Evolutionary conservation across 768 basidiomycete genomes (phyloP).

Genomic region (Pisolithus orientalis): DNA sequence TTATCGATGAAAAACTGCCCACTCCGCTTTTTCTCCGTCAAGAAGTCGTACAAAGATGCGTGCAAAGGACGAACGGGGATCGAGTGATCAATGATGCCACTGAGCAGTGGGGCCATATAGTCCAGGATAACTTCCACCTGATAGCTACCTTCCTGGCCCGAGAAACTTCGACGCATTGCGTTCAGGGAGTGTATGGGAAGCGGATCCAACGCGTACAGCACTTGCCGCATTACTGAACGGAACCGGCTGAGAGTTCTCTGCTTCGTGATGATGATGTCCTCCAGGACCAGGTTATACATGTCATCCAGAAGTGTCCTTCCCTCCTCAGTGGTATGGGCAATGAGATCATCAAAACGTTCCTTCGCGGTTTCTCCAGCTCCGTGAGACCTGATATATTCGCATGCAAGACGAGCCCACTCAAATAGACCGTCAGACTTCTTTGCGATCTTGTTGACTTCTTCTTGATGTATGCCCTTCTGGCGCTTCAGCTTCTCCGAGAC

Average conservation of each 20-base stretch:
- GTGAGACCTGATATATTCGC: background rate
- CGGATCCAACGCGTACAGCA: background rate
- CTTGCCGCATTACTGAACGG: conserved; percentile 1
- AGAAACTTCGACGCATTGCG: background rate
- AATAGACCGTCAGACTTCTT: background rate
- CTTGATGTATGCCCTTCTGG: background rate
- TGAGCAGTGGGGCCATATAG: conserved; percentile 4
- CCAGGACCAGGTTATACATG: background rate
- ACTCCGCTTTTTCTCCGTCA: conserved; percentile 10
- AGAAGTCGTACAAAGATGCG: conserved; percentile 23
- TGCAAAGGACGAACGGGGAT: conserved; percentile 15
- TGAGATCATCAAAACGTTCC: background rate
- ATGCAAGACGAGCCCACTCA: background rate
- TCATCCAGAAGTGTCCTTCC: background rate
- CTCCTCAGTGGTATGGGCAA: background rate
- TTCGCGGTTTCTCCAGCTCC: background rate
- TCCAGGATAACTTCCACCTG: background rate
- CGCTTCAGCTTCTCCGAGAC: background rate
- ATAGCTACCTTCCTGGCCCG: background rate
- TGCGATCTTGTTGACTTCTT: background rate
- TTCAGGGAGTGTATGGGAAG: background rate
- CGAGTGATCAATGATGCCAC: background rate
- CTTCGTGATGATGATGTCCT: background rate
- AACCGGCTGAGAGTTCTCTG: background rate
- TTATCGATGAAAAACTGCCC: conserved; percentile 9